Evolutionary conservation across 371 early-diverging fungal genomes (phyloP), one percentile per base, ranked within the genome.

Genomic region (Saksenaea vasiformis): DNA sequence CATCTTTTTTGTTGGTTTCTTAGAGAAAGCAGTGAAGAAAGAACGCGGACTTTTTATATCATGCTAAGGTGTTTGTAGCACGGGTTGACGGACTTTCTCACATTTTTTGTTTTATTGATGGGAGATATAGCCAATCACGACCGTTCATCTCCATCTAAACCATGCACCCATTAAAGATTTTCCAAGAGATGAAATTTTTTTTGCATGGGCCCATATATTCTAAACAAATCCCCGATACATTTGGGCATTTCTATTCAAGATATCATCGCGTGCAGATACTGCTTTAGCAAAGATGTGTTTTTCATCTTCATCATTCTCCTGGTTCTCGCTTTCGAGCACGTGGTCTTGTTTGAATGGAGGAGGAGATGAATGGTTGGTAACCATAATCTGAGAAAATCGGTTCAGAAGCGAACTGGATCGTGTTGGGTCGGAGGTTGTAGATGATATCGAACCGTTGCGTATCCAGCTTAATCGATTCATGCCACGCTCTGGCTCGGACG

Each of bases 381-480:
- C 70, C 37, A 75, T 73, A 39, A 74, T 67, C 37, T 78, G 78
- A n/a, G 75, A 73, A 24, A 78, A 73, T 10, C 78, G 62, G 26
- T 70, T 73, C 51, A 74, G 57, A 5, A 78, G 54, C 0, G 73
- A 71, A 34, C 67, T 69, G 9, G 68, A n/a, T 2, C 70, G 59
- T 10, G 62, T 27, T 4, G 56, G 57, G 26, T 65, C 35, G n/a
- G 69, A 58, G 14, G 37, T 55, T 34, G 55, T 59, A 4, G 70
- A 60, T 0, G 64, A 61, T 31, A 64, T 54, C 35, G 65, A 38
- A 58, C 34, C n/a, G 43, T 26, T 1, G 22, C 61, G 56, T 19
- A 39, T 22, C 51, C 54, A 51, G 41, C 56, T 57, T 5, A 58
- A 47, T 28, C 43, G 43, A 31, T 56, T 14, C 56, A 26, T 28